phyloP scores from a whole-genome alignment of 352 stramenopile species.

The Pythium insidiosum region DNA sequence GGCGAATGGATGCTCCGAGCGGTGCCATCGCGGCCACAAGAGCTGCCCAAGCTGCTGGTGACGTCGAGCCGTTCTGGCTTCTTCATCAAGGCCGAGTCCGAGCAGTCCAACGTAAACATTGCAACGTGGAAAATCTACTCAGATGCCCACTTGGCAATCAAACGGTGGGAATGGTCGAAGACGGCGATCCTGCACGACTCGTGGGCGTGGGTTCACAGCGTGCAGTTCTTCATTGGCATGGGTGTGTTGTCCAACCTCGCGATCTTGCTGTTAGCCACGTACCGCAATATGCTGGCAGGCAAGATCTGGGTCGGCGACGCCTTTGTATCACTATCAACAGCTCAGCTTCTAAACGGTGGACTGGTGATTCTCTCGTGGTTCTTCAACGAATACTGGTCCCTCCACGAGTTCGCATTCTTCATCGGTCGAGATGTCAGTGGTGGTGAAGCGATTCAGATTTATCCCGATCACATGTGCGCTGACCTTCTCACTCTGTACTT shows the following conservation, averaged over 20 bases:
- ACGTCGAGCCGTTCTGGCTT: slow-evolving; percentile 9
- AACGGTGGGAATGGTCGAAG: neutral
- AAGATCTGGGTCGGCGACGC: slow-evolving; percentile 15
- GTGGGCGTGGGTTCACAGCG: slow-evolving; percentile 14
- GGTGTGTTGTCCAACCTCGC: slow-evolving; percentile 6
- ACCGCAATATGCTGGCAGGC: slow-evolving; percentile 3
- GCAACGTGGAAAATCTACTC: slow-evolving; percentile 3
- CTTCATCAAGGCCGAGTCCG: slow-evolving; percentile 8
- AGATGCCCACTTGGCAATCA: neutral
- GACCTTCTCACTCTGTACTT: slow-evolving; percentile 20
- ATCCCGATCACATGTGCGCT: slow-evolving; percentile 8
- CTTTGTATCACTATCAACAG: slow-evolving; percentile 8
- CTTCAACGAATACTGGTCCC: slow-evolving; percentile 14
- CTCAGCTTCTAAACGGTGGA: neutral
- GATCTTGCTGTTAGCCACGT: slow-evolving; percentile 10
- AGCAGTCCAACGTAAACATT: slow-evolving; percentile 18
- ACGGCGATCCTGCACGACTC: slow-evolving; percentile 10
- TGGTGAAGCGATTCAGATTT: neutral
- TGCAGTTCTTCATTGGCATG: slow-evolving; percentile 14
- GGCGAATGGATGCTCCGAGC: neutral
- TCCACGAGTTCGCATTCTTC: slow-evolving; percentile 6
- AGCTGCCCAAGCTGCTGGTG: slow-evolving; percentile 2
- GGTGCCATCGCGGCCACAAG: too few species aligned
- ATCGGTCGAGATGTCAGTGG: neutral
- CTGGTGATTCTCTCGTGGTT: slow-evolving; percentile 9